Percentiles rank a stretch among this genome's conserved stretches.
These are phyloP conservation scores for Fusarium virguliforme DNA, from an alignment of 2,329 filamentous ascomycete genomes.

Conservation along the genomic window DNA sequence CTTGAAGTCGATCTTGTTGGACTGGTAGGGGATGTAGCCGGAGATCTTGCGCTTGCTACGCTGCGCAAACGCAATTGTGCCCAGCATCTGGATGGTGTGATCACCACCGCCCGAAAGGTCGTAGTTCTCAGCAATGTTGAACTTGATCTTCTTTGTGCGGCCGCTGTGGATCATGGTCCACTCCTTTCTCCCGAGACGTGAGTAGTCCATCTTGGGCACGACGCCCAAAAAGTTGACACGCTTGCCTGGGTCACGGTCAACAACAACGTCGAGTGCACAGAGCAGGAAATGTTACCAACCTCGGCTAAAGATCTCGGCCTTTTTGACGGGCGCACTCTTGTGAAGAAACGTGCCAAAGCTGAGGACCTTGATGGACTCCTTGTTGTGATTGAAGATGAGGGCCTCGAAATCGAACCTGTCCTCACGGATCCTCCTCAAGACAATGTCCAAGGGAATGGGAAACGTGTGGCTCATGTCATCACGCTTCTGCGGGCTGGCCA, in stretches of 20 bases:
- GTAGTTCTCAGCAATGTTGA: slow-evolving; percentile 6
- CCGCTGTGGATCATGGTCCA: background rate
- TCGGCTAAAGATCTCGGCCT: background rate
- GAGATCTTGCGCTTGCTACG: background rate
- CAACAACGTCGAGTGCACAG: background rate
- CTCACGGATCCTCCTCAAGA: background rate
- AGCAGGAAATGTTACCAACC: background rate
- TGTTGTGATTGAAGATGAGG: background rate
- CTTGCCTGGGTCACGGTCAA: background rate
- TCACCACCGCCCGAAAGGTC: slow-evolving; percentile 13
- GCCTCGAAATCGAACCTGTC: background rate
- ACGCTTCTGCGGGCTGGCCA: background rate
- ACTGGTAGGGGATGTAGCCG: slow-evolving; percentile 5
- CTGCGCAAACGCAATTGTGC: background rate
- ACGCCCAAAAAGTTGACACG: background rate
- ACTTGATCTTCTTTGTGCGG: background rate
- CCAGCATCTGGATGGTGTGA: slow-evolving; percentile 5
- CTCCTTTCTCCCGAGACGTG: background rate
- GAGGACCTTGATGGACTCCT: background rate
- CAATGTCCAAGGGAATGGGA: background rate
- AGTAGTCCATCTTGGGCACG: background rate
- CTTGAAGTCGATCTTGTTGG: slow-evolving; percentile 4
- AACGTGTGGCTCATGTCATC: background rate
- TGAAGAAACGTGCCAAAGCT: slow-evolving; percentile 4
- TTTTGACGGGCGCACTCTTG: background rate